These are phyloP conservation scores for Vigna angularis DNA, from an alignment of 306 rosid genomes.

Conservation along the genomic window DNA sequence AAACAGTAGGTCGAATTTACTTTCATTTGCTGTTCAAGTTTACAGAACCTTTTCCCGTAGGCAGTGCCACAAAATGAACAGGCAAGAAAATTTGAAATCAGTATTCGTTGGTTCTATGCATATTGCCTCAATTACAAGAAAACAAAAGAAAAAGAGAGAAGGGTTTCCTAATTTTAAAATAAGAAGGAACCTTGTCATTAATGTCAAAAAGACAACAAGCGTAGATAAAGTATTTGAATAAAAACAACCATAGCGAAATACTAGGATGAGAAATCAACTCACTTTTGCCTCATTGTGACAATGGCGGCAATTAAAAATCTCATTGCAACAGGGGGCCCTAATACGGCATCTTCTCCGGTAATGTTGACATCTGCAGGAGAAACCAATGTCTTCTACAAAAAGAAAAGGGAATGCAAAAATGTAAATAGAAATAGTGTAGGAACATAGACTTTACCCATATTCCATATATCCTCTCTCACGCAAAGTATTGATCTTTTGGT, in stretches of 20 bases:
- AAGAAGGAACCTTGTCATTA: neutral
- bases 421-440: neutral
- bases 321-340: slow-evolving; percentile 94
- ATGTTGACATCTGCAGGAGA: slow-evolving; percentile 71
- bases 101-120: neutral
- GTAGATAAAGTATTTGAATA: neutral
- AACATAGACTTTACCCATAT: slow-evolving; percentile 58
- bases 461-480: slow-evolving; percentile 64
- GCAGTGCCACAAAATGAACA: neutral
- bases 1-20: neutral
- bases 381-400: neutral
- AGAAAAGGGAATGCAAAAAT: neutral
- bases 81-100: neutral
- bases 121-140: neutral
- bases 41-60: neutral
- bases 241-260: neutral
- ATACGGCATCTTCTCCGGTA: slow-evolving; percentile 74
- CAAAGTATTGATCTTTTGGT: slow-evolving; percentile 28
- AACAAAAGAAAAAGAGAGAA: neutral
- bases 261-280: slow-evolving; percentile 20
- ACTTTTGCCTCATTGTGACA: slow-evolving; percentile 85
- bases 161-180: neutral
- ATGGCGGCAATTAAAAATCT: slow-evolving; percentile 77
- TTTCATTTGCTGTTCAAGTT: neutral
- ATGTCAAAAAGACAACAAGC: slow-evolving; percentile 2